A percentile compares a stretch with the other conserved stretches of the same genome.
Conservation (phyloP, 257 asterid genomes). For the Anisodus tanguticus region DNA sequence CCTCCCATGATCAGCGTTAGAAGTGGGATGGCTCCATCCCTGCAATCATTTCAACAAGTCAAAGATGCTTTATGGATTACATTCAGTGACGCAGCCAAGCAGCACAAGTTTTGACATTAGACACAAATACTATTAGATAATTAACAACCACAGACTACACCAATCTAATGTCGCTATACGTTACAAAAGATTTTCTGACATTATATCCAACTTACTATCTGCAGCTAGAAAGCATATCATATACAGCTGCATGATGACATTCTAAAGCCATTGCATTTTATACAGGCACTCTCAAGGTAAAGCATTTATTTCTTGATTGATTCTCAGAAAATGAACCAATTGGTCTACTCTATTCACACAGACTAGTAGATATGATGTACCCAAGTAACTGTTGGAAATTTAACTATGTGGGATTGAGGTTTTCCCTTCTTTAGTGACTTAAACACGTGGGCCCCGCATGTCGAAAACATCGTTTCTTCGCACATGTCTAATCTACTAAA, state of each 20-base stretch:
- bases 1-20: slow-evolving; percentile 85
- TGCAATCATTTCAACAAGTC: slow-evolving; percentile 40
- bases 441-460: too few species aligned
- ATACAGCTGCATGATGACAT: not conserved
- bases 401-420: too few species aligned
- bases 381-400: slow-evolving; percentile 44
- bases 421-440: too few species aligned
- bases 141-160: not conserved
- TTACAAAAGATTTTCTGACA: not conserved
- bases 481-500: too few species aligned
- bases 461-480: too few species aligned
- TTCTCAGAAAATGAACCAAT: not conserved
- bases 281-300: not conserved
- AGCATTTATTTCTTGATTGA: slow-evolving; percentile 3
- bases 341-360: not conserved
- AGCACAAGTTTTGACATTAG: not conserved
- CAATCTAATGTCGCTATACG: not conserved
- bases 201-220: not conserved
- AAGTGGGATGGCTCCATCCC: slow-evolving; percentile 92
- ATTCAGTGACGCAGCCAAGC: not conserved
- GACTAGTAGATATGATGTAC: slow-evolving; percentile 42
- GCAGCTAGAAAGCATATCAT: slow-evolving; percentile 23
- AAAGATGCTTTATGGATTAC: slow-evolving; percentile 17
- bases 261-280: not conserved
- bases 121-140: not conserved